Evolutionary conservation across 2,329 filamentous ascomycete species (phyloP).

Genomic region (Verticillium nubilum): DNA sequence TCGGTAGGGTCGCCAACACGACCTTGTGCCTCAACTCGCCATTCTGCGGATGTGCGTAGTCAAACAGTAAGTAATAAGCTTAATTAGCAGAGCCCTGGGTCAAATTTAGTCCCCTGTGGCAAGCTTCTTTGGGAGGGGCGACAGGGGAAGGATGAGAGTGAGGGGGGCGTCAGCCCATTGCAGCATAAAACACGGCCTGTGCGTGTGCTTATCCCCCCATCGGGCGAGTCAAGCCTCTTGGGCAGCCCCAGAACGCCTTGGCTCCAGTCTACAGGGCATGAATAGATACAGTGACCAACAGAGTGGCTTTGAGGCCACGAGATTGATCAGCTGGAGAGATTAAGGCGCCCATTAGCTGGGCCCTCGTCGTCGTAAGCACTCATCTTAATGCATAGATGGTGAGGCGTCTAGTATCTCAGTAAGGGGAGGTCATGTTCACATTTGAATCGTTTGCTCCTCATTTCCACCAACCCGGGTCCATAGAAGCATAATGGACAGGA

Average conservation of each 20-base stretch:
- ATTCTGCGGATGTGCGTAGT: neutral
- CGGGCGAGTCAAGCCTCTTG: neutral
- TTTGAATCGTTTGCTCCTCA: neutral
- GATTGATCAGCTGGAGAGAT: neutral
- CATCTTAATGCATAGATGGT: neutral
- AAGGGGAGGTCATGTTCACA: neutral
- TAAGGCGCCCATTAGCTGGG: neutral
- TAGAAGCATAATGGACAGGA: neutral
- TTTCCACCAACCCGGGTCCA: neutral
- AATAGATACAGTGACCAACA: neutral
- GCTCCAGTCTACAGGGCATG: neutral
- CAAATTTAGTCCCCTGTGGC: neutral
- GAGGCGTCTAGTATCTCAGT: neutral
- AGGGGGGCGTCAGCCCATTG: neutral
- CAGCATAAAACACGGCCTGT: neutral
- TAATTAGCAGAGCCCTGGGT: neutral
- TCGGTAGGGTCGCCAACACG: neutral
- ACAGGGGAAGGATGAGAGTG: neutral
- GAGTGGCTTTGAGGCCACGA: neutral
- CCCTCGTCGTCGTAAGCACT: neutral
- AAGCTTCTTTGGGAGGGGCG: too few species aligned
- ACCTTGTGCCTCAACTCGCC: neutral
- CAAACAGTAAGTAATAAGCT: neutral
- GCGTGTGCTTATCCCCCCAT: neutral
- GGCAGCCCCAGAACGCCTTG: neutral